Evolutionary conservation across 2,329 filamentous ascomycete species (phyloP), one percentile per base, ranked within the genome.

Genomic region (Cytospora schulzeri): DNA sequence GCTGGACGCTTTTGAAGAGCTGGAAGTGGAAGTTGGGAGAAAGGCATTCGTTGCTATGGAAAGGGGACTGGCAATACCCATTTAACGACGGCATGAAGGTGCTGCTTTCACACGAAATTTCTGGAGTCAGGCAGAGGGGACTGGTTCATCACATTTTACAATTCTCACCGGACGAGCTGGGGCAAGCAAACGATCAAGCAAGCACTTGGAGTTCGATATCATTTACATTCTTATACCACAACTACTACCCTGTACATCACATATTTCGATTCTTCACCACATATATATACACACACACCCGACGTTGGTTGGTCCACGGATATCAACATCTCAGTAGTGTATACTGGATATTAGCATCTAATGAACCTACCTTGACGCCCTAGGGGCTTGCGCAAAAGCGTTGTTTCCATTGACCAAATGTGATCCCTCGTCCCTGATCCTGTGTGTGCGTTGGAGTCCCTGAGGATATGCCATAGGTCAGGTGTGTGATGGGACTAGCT

Each of bases 261-360:
- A 50, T 29, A 24, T 35, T 62, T 62, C 59, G 28, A 55, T 62
- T 62, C 59, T 62, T 62, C 35, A 61, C n/a, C 51, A 62, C 41
- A 62, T 41, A 62, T 56, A 62, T 9, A 41, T 9, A 41, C 51
- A 55, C 31, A 41, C 35, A 55, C 24, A n/a, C n/a, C n/a, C n/a
- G n/a, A n/a, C n/a, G n/a, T n/a, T n/a, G n/a, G 52, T 45, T 62
- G 59, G n/a, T 48, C 45, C 52, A 33, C 59, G 52, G 59, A 56
- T 56, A 56, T 41, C 59, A 62, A 56, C 59, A 62, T 62, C 35
- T 52, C 48, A 55, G 45, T 35, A 56, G 38, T 48, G 59, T 53
- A 53, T 56, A 62, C 59, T 62, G 52, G 59, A 56, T 62, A 62
- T 35, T 62, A 62, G 59, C 52, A 62, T 56, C 59, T 62, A 62